phyloP scores from a whole-genome alignment of 768 basidiomycete species.

The Crepidotus variabilis region DNA sequence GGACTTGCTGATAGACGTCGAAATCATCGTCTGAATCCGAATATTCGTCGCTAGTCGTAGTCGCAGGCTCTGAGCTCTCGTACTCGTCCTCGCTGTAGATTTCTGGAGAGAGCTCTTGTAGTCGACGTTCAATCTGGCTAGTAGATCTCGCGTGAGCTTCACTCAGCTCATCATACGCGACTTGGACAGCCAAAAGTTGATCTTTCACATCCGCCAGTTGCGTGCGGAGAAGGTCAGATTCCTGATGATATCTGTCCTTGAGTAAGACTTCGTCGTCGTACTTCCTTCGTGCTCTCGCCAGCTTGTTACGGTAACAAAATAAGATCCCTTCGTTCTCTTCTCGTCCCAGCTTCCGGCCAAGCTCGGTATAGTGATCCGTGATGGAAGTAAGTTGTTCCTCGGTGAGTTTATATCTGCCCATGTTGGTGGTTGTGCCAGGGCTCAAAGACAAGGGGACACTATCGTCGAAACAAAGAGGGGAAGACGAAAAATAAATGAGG shows the following conservation, averaged over 20 bases:
- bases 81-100: neutral
- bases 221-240: neutral
- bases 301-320: neutral
- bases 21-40: neutral
- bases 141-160: neutral
- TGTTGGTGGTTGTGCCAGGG: neutral
- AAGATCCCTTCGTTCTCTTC: neutral
- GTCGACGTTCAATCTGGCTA: no score
- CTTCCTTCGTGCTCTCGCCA: neutral
- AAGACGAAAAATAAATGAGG: neutral
- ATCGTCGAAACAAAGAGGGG: neutral
- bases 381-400: neutral
- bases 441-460: neutral
- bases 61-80: neutral
- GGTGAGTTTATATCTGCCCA: neutral
- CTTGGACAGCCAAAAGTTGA: neutral
- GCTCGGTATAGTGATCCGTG: neutral
- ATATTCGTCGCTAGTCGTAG: neutral
- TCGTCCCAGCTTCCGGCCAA: neutral
- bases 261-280: neutral
- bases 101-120: neutral
- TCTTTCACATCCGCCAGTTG: neutral
- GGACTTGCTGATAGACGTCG: neutral
- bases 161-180: neutral
- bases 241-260: neutral